Conservation (phyloP, 2,329 filamentous ascomycete species). For the Lomentospora prolificans region DNA sequence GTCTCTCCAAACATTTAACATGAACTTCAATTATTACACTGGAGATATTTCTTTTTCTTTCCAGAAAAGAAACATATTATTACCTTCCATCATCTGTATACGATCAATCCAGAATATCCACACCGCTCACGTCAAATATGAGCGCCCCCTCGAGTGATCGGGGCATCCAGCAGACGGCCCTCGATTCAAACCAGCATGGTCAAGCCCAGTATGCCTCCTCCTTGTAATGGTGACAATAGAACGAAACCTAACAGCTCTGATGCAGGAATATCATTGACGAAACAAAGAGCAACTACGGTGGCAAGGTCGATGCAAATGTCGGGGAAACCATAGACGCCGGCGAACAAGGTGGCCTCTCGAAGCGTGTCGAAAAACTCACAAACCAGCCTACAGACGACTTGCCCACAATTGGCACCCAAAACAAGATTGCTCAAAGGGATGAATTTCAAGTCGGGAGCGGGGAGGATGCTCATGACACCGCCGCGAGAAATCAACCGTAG, state of each 20-base stretch:
- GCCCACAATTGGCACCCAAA: neutral
- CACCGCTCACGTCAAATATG: too few relatives aligned
- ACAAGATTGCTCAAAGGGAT: neutral
- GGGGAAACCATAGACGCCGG: neutral
- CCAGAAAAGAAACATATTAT: too few relatives aligned
- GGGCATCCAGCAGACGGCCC: slow-evolving; percentile 7
- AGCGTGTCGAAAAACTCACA: slow-evolving; percentile 3
- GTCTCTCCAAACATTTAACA: neutral
- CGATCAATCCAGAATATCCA: too few relatives aligned
- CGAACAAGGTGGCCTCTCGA: neutral
- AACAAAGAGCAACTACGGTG: neutral
- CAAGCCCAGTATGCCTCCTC: neutral
- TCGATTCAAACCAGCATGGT: slow-evolving; percentile 1
- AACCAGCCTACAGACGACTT: slow-evolving; percentile 6
- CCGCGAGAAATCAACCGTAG: slow-evolving; percentile 3
- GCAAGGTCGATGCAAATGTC: neutral
- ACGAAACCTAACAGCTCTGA: neutral
- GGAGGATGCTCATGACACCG: slow-evolving; percentile 6
- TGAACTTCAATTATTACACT: neutral
- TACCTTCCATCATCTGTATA: too few relatives aligned
- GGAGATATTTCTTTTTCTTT: neutral
- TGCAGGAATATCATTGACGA: neutral
- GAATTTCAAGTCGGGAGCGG: neutral
- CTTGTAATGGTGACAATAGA: neutral
- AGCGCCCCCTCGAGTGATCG: too few relatives aligned